A percentile compares a stretch with the other conserved stretches of the same genome.
phyloP scores from a whole-genome alignment of 805 yeast species.

The Babjeviella inositovora region DNA sequence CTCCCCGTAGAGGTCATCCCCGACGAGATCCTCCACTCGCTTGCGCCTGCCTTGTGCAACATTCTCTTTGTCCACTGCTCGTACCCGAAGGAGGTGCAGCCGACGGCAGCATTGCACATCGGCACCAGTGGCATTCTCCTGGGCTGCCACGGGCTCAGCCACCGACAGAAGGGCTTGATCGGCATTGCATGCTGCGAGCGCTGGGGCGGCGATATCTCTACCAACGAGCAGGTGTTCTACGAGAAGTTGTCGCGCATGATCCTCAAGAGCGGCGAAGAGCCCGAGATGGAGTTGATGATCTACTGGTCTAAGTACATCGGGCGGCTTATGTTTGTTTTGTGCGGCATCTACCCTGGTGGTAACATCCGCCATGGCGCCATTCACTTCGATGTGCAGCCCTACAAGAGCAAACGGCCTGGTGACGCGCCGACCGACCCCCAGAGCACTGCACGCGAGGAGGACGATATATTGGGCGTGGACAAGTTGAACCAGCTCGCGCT shows the following conservation, averaged over 20 bases:
- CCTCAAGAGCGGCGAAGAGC: slow-evolving; percentile 17
- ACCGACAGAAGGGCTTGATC: slow-evolving; percentile 50
- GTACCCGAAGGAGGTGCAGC: slow-evolving; percentile 62
- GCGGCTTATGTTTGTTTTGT: slow-evolving; percentile 57
- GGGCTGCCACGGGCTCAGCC: slow-evolving; percentile 63
- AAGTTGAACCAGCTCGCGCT: too few species aligned
- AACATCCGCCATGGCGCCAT: slow-evolving; percentile 47
- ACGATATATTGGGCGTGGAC: not conserved
- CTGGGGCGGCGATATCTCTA: slow-evolving; percentile 71
- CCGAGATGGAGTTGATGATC: slow-evolving; percentile 26
- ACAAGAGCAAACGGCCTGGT: not conserved
- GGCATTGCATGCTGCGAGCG: slow-evolving; percentile 66
- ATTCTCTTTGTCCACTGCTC: slow-evolving; percentile 65
- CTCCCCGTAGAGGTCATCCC: slow-evolving; percentile 43
- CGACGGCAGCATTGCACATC: slow-evolving; percentile 56
- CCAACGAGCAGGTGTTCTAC: slow-evolving; percentile 28
- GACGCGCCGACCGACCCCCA: not conserved
- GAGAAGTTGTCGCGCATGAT: slow-evolving; percentile 30
- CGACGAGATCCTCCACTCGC: slow-evolving; percentile 33
- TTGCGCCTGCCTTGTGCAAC: slow-evolving; percentile 59
- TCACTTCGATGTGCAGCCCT: slow-evolving; percentile 25
- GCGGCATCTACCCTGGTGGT: slow-evolving; percentile 76
- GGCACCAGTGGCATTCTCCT: slow-evolving; percentile 65
- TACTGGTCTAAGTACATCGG: slow-evolving; percentile 71
- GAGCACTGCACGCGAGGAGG: not conserved